Conservation (phyloP, 768 basidiomycete species). For the Paxillus ammoniavirescens region DNA sequence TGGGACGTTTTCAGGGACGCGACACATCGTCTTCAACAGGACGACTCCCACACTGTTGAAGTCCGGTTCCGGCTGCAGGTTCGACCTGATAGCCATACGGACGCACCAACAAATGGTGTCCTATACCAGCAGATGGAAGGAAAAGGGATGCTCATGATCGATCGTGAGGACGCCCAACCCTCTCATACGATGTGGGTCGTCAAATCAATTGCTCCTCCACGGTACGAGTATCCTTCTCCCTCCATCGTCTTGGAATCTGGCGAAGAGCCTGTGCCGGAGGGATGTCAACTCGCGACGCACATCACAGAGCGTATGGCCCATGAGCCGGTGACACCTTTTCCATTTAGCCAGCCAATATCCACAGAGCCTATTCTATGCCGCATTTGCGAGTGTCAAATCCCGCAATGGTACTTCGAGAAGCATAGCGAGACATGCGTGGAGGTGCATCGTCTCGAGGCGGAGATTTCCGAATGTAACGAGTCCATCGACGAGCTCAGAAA, state of each 20-base stretch:
- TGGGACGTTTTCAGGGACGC: slow-evolving; percentile 84
- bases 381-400: slow-evolving; percentile 95
- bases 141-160: slow-evolving; percentile 98
- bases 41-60: slow-evolving; percentile 93
- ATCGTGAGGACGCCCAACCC: slow-evolving; percentile 81
- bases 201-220: slow-evolving; percentile 73
- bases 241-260: slow-evolving; percentile 52
- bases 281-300: slow-evolving; percentile 43
- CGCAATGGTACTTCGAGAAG: slow-evolving; percentile 99
- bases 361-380: slow-evolving; percentile 88
- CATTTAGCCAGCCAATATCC: slow-evolving; percentile 74
- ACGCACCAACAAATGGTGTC: slow-evolving; percentile 46
- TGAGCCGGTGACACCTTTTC: slow-evolving; percentile 67
- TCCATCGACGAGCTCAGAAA: slow-evolving; percentile 83
- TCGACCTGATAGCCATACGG: slow-evolving; percentile 55
- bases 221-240: slow-evolving; percentile 66
- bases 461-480: slow-evolving; percentile 93
- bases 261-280: slow-evolving; percentile 34
- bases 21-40: slow-evolving; percentile 78
- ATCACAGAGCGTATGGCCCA: slow-evolving; percentile 36
- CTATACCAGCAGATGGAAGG: slow-evolving; percentile 91
- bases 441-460: slow-evolving; percentile 93
- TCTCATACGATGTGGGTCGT: slow-evolving; percentile 99
- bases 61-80: slow-evolving; percentile 86
- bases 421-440: slow-evolving; percentile 99